These are phyloP conservation scores for Stentor roeselii DNA, from an alignment of 73 alveolate species.

Conservation along the genomic window DNA sequence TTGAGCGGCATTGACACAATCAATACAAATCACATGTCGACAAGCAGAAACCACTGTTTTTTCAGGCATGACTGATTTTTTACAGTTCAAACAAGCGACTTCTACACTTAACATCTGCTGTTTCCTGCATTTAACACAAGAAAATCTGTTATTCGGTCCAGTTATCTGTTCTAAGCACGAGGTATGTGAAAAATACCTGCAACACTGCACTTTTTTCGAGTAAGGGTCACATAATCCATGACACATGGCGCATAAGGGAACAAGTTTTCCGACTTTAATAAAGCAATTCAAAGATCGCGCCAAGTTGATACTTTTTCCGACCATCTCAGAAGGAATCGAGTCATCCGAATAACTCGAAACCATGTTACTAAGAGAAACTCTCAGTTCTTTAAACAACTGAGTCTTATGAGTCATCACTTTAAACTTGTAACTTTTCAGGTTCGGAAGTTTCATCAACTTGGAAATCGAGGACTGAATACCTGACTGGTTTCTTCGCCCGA, in stretches of 20 bases:
- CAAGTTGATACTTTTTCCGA: background rate
- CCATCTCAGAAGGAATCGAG: background rate
- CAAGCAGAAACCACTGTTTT: background rate
- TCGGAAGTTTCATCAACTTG: background rate
- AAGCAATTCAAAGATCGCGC: background rate
- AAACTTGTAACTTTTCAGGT: background rate
- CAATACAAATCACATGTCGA: background rate
- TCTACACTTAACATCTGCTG: background rate
- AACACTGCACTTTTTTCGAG: background rate
- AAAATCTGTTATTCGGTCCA: background rate
- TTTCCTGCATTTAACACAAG: background rate
- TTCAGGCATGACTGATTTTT: background rate
- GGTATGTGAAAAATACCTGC: background rate
- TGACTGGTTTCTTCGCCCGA: conserved; percentile 10
- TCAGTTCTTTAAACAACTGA: background rate
- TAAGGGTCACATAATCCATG: background rate
- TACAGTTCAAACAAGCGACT: background rate
- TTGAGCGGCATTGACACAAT: conserved; percentile 7
- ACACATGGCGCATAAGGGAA: background rate
- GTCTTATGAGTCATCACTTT: background rate
- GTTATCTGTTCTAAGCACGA: background rate
- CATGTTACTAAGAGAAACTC: background rate
- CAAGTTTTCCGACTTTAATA: background rate
- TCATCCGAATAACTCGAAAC: background rate
- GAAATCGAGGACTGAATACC: background rate